Evolutionary conservation across 495 filamentous ascomycete genomes (phyloP).

Genomic region (Podospora bellae-mahoneyi): DNA sequence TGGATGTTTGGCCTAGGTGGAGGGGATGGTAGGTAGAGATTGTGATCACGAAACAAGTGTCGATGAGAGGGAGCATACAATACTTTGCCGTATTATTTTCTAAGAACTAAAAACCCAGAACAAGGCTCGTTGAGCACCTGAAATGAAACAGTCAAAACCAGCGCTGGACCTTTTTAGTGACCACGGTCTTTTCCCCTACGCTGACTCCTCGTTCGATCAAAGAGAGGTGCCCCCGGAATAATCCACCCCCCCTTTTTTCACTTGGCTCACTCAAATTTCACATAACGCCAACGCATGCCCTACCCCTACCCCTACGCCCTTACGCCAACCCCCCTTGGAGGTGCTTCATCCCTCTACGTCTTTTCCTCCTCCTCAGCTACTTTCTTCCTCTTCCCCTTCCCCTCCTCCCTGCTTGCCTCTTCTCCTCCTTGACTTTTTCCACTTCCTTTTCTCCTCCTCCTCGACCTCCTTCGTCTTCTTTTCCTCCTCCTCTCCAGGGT

Average conservation of each 20-base stretch:
- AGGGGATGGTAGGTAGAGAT: constrained; percentile 49
- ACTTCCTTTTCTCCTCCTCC: background rate
- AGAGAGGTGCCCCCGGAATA: no score
- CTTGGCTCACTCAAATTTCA: no score
- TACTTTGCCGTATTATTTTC: background rate
- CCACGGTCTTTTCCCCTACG: no score
- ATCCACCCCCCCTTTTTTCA: no score
- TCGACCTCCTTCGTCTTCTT: background rate
- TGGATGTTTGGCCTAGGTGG: constrained; percentile 69
- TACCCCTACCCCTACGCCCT: no score
- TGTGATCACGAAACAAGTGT: background rate
- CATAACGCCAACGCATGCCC: no score
- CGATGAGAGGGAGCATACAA: background rate
- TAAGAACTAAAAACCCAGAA: background rate
- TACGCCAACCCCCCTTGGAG: no score
- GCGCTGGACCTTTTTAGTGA: no score
- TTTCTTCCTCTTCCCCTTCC: background rate
- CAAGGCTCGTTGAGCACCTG: background rate
- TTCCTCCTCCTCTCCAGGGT: background rate
- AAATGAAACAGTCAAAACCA: background rate
- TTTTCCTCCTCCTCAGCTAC: no score
- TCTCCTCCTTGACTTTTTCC: no score
- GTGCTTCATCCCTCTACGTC: no score
- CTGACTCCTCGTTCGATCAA: no score
- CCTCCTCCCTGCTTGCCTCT: background rate